Base-by-base conservation (phyloP, 2,329 filamentous ascomycete genomes). In the Fusarium pininemorale region DNA sequence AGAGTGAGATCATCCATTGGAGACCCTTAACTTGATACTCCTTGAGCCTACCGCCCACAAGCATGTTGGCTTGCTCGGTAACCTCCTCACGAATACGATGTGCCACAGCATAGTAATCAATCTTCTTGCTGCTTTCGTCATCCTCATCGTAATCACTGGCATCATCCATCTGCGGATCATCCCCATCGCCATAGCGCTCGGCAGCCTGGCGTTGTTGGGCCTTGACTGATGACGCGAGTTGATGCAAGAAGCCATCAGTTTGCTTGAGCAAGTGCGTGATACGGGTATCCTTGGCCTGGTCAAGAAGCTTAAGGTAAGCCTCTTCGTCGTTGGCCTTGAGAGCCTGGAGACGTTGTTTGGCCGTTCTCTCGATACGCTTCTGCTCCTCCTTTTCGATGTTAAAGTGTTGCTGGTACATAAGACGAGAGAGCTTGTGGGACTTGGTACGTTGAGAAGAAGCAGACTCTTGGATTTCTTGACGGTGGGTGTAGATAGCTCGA, bases 351-450 rank as follows among this genome's bases (percentile, higher is more conserved):
- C 96, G 96, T 84, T 99, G 96, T 88, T 99, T 99, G 74, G 96
- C 96, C 15, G 96, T 99, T 74, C 96, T 90, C 86, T 99, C 96
- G 75, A 99, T 93, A 72, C 96, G 94, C 87, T 98, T 98, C 88
- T 98, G 96, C 85, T 99, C 96, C 87, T 99, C 96, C 85, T 98
- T 98, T 83, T 99, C 96, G 81, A 99, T 98, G 82, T 96, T 94
- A 84, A 95, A 93, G 83, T 99, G 96, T 70, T 98, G 95, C 65
- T 89, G 85, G 73, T 93, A 89, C 94, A 98, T 98, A 83, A 95
- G 89, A 65, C 94, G 93, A 75, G 95, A 94, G 59, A 98, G 89
- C 85, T 97, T 98, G 82, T 94, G 90, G 73, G 92, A 89, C 79
- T 96, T 95, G 79, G 87, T 89, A 76, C 90, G 91, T 81, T 95